These are phyloP conservation scores for Aquilaria malaccensis DNA, from an alignment of 345 rosid genomes.

Conservation along the genomic window DNA sequence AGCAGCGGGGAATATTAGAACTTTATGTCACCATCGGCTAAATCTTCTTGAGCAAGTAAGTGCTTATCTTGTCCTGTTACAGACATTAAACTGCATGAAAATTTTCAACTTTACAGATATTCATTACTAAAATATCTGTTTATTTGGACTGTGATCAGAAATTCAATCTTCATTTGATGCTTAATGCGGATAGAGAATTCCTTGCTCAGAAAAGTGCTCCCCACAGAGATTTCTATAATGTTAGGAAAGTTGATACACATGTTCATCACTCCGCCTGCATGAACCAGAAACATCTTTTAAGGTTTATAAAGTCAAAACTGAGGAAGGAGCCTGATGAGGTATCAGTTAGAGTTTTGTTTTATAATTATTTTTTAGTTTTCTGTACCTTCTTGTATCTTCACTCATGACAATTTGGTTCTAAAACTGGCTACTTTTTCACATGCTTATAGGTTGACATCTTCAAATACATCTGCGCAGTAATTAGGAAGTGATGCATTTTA, in stretches of 20 bases:
- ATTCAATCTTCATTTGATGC: slow-evolving; percentile 98
- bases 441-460: too few species aligned
- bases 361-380: too few species aligned
- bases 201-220: slow-evolving; percentile 99
- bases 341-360: slow-evolving; percentile 7
- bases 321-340: slow-evolving; percentile 99
- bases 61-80: neutral
- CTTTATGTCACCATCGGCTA: slow-evolving; percentile 86
- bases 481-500: too few species aligned
- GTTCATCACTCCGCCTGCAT: slow-evolving; percentile 99
- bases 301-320: slow-evolving; percentile 97
- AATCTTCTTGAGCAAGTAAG: slow-evolving; percentile 92
- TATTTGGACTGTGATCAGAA: slow-evolving; percentile 43
- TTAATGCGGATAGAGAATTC: slow-evolving; percentile 94
- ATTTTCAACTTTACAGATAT: slow-evolving; percentile 13
- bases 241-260: slow-evolving; percentile 98
- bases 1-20: slow-evolving; percentile 89
- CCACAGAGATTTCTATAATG: slow-evolving; percentile 97
- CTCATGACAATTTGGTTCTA: too few species aligned
- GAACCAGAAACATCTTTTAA: slow-evolving; percentile 98
- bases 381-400: too few species aligned
- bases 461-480: too few species aligned
- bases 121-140: neutral
- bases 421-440: too few species aligned
- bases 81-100: slow-evolving; percentile 2